These are phyloP conservation scores for Luffa aegyptiaca DNA, from an alignment of 306 rosid genomes.

Conservation along the genomic window DNA sequence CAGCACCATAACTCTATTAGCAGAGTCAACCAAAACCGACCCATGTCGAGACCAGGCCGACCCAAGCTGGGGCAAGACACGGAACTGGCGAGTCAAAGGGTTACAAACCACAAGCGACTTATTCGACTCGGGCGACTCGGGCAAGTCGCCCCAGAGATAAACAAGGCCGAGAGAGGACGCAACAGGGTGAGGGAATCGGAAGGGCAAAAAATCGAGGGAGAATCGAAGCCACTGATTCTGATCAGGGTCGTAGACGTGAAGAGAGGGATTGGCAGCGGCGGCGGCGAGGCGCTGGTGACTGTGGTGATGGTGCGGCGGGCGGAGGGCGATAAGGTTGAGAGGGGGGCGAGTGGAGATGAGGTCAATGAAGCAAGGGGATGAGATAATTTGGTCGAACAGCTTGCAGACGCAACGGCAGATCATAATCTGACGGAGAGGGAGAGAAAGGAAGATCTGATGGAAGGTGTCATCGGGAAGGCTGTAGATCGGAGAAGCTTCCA, in stretches of 20 bases:
- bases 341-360: slow-evolving; percentile 46
- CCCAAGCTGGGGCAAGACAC: slow-evolving; percentile 68
- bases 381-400: slow-evolving; percentile 46
- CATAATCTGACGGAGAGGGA: slow-evolving; percentile 70
- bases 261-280: slow-evolving; percentile 20
- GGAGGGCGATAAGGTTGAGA: slow-evolving; percentile 63
- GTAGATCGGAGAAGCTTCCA: slow-evolving; percentile 50
- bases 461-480: slow-evolving; percentile 62
- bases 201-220: slow-evolving; percentile 68
- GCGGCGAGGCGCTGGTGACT: slow-evolving; percentile 22
- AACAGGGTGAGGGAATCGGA: slow-evolving; percentile 65
- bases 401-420: slow-evolving; percentile 70
- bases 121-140: slow-evolving; percentile 22
- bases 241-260: slow-evolving; percentile 60
- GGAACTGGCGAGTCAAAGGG: slow-evolving; percentile 61
- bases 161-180: slow-evolving; percentile 74
- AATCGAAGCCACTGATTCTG: slow-evolving; percentile 45
- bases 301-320: slow-evolving; percentile 36
- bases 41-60: slow-evolving; percentile 98
- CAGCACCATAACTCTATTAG: slow-evolving; percentile 61
- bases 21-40: slow-evolving; percentile 62
- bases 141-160: slow-evolving; percentile 73
- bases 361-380: slow-evolving; percentile 44
- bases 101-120: slow-evolving; percentile 69
- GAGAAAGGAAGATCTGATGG: slow-evolving; percentile 62